Evolutionary conservation across 176 grass and related monocot genomes (phyloP), one percentile per base, ranked within the genome.

Genomic region (Rhynchospora pubera): DNA sequence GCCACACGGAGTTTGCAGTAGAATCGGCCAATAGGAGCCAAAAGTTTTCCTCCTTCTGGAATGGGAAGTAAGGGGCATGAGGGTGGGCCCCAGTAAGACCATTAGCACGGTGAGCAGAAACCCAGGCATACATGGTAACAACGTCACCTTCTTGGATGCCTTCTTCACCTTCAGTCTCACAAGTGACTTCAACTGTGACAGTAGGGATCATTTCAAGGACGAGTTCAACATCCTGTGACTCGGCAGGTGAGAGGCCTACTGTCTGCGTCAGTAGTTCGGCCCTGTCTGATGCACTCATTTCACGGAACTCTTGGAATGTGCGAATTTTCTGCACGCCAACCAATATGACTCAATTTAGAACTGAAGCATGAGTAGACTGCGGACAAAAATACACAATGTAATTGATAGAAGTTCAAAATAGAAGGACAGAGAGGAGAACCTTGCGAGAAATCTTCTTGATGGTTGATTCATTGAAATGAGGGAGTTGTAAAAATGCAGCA

Each of bases 91-190:
- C 89, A 44, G 83, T 90, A 50, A 99, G 76, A 52, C 96, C 96
- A 28, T 94, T 99, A 44, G 84, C 78, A 12, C 96, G 96, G 48
- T 61, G 55, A 53, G 95, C 85, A 46, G 96, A 88, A 9, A 99
- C 93, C 96, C 96, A 99, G 65, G 96, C 87, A 89, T 95, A 95
- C 93, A 99, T 93, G 23, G 96, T 95, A 55, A 99, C 96, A 6
- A 99, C 79, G 70, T 99, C 96, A 7, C 96, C 91, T 80, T 95
- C 92, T 87, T 99, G 96, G 58, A 99, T 87, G 32, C 93, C 91
- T 51, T 99, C 93, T 93, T 99, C 96, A 9, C 93, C 96, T 87
- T 99, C 96, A 62, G 96, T 99, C 71, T 99, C 96, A 5, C 96
- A 99, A 39, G 87, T 99, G 74, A 99, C 91, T 66, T 99, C 96